Base-by-base conservation (phyloP, 2,329 filamentous ascomycete genomes). In the Exophiala alcalophila region DNA sequence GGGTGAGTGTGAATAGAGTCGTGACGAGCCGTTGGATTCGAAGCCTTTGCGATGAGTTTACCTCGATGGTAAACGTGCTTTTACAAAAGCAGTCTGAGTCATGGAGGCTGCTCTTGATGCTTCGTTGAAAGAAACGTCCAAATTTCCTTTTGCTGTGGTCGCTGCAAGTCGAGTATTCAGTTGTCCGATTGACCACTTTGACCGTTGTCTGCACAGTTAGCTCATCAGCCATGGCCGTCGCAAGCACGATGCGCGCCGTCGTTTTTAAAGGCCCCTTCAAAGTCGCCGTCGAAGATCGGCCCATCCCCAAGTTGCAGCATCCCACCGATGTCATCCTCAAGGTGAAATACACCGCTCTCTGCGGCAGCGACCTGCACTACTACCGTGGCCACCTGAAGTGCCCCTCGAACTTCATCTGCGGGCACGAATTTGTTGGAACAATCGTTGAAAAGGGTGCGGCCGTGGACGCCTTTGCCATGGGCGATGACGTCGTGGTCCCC, bases 191-290 rank as follows among this genome's bases (percentile, higher is more conserved):
- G n/a, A n/a, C n/a, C n/a, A n/a, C n/a, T n/a, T n/a, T n/a, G n/a
- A n/a, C n/a, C n/a, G n/a, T n/a, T n/a, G n/a, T n/a, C n/a, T n/a
- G n/a, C n/a, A n/a, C n/a, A n/a, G n/a, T n/a, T n/a, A n/a, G n/a
- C n/a, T n/a, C n/a, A n/a, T n/a, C n/a, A n/a, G n/a, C n/a, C n/a
- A n/a, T n/a, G n/a, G n/a, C n/a, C n/a, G n/a, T n/a, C n/a, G n/a
- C n/a, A n/a, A n/a, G n/a, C 28, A 86, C 77, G 0, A 95, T 95
- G 90, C 85, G 86, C 64, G 88, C 88, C 21, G 86, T 95, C 20
- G 77, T 95, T 40, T 94, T 95, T 68, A 83, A 91, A 49, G 87
- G 84, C 2, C 83, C 85, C 3, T 74, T 77, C 58, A 81, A 86
- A 59, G 76, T 94, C 40, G 81, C 77, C 1, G 67, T 95, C 40